phyloP scores from a whole-genome alignment of 2,329 filamentous ascomycete genomes.

The Diaporthe vexans region DNA sequence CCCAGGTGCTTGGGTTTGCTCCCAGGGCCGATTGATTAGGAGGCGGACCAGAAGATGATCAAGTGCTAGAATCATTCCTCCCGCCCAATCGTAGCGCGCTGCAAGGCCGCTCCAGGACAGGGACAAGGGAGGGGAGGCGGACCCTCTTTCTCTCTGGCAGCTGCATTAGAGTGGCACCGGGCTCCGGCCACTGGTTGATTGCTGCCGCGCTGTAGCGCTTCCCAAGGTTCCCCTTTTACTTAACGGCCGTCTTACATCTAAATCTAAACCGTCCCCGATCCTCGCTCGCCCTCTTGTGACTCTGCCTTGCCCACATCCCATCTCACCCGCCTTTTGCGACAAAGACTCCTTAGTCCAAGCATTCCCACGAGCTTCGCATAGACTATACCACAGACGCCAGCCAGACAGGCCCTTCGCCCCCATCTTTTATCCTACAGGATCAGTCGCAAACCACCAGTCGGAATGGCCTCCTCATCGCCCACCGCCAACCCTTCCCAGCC shows the following conservation, averaged over 20 bases:
- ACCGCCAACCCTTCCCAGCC: constrained; percentile 35
- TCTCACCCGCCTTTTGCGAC: constrained; percentile 11
- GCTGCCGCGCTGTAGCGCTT: constrained; percentile 4
- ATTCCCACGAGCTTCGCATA: not conserved
- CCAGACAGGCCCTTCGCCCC: not conserved
- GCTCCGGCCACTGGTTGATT: constrained; percentile 20
- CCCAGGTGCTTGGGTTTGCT: constrained; percentile 5
- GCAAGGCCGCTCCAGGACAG: constrained; percentile 3
- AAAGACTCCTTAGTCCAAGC: not conserved
- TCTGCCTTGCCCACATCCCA: constrained; percentile 1
- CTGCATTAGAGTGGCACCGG: constrained; percentile 31
- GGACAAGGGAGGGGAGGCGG: constrained; percentile 18
- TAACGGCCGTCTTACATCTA: constrained; percentile 25
- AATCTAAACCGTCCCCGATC: constrained; percentile 12
- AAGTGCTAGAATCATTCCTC: constrained; percentile 24
- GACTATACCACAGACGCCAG: not conserved
- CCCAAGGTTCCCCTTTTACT: constrained; percentile 32
- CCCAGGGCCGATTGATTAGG: constrained; percentile 2
- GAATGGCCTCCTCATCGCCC: constrained; percentile 41
- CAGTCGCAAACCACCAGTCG: constrained; percentile 28
- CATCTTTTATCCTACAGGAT: not conserved
- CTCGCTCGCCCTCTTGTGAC: constrained; percentile 17
- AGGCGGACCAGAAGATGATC: constrained; percentile 25
- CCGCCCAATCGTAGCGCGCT: constrained; percentile 1
- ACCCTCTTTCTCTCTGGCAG: constrained; percentile 30